Evolutionary conservation across 208 protist species (phyloP).

Genomic region (Balamuthia mandrillaris): DNA sequence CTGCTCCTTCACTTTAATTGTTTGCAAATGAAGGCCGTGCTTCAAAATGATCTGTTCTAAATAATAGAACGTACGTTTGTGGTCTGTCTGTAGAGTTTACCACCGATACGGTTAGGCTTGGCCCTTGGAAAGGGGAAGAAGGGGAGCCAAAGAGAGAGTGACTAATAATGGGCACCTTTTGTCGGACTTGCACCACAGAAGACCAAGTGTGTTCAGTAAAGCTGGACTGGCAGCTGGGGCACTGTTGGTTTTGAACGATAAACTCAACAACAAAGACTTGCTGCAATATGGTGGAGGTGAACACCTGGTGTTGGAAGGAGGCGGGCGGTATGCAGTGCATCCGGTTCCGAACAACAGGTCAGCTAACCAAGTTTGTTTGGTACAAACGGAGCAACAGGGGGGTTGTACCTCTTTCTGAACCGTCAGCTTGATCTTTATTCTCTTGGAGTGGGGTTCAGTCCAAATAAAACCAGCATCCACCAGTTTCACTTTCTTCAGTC

Average conservation of each 20-base stretch:
- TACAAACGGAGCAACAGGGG: conserved; percentile 5
- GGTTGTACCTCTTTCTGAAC: conserved; percentile 92
- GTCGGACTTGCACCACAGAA: conserved; percentile 94
- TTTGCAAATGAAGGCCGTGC: conserved; percentile 90
- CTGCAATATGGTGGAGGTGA: conserved; percentile 88
- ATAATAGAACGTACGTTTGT: conserved; percentile 98
- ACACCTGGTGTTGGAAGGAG: neutral
- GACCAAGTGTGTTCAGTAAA: conserved; percentile 97
- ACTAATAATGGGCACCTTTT: too few species aligned
- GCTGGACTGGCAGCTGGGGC: conserved; percentile 90
- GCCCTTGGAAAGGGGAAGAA: too few species aligned
- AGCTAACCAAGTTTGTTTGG: too few species aligned
- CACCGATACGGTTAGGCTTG: too few species aligned
- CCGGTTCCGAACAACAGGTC: neutral
- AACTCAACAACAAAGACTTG: conserved; percentile 96
- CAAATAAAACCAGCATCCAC: conserved; percentile 98
- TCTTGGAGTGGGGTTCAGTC: conserved; percentile 98
- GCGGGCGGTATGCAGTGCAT: neutral
- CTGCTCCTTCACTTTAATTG: conserved; percentile 89
- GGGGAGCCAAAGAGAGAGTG: too few species aligned
- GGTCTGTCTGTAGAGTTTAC: too few species aligned
- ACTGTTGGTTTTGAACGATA: conserved; percentile 92
- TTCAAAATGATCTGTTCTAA: conserved; percentile 98
- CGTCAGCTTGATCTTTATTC: conserved; percentile 96
- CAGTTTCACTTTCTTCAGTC: conserved; percentile 91